phyloP scores from a whole-genome alignment of 768 basidiomycete genomes.

The Suillus plorans region DNA sequence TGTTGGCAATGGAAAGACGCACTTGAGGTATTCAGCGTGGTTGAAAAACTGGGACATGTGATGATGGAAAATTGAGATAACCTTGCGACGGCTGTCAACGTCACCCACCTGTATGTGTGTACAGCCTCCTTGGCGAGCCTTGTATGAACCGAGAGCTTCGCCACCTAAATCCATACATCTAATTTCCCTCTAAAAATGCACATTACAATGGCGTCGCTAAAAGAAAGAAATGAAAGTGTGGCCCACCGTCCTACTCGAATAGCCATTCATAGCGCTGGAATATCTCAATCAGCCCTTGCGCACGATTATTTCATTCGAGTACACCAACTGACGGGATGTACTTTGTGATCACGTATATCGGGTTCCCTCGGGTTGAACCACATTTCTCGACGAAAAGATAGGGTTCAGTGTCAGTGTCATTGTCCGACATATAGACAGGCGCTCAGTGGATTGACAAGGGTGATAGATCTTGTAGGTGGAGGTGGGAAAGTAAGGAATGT shows the following conservation, averaged over 20 bases:
- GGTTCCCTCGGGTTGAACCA: conserved; percentile 39
- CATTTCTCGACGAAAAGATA: conserved; percentile 43
- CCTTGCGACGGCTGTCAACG: background rate
- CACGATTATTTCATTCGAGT: conserved; percentile 7
- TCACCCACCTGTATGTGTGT: conserved; percentile 41
- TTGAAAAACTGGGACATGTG: conserved; percentile 36
- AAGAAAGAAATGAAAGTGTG: background rate
- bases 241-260: conserved; percentile 34
- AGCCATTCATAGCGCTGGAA: conserved; percentile 31
- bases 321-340: conserved; percentile 37
- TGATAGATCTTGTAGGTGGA: conserved; percentile 15
- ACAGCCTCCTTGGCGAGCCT: conserved; percentile 39
- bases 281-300: conserved; percentile 16
- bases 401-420: conserved; percentile 27
- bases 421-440: conserved; percentile 21
- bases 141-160: conserved; percentile 41
- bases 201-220: conserved; percentile 9
- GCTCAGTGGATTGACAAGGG: conserved; percentile 11
- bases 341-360: conserved; percentile 44
- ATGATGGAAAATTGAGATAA: conserved; percentile 9
- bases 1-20: conserved; percentile 15
- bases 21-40: conserved; percentile 38
- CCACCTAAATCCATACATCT: conserved; percentile 43
- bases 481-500: conserved; percentile 23
- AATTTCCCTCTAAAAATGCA: conserved; percentile 36